Base-by-base conservation (phyloP, 257 asterid species). In the Scutellaria baicalensis region DNA sequence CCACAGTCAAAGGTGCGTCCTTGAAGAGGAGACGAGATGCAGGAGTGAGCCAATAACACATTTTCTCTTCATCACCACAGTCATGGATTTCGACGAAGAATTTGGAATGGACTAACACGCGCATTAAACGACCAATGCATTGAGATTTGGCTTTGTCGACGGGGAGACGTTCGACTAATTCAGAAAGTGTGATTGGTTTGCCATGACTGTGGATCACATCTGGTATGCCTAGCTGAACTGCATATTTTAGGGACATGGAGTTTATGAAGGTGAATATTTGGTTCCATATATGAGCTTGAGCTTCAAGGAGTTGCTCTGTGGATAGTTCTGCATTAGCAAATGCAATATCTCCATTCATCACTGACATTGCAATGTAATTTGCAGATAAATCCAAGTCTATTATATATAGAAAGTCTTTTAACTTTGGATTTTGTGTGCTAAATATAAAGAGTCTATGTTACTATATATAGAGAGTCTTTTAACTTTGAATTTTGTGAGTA, bases 271-370 rank as follows among this genome's bases (percentile, higher is more conserved):
- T 23, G 44, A 56, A 69, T 2, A 56, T 43, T 47, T 69, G 66
- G 47, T 56, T 69, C 66, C 66, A 56, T 4, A 69, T 36, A 42
- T 68, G 73, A 38, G 73, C 44, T 38, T 68, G 73, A 54, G 64
- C 74, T 2, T 69, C 57, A n/a, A 69, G 18, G 8, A 69, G 45
- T 2, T 68, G 17, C 21, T 68, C 7, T 23, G 56, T 42, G 12
- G 73, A 55, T 0, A 13, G 5, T 9, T 16, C 59, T 33, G 18
- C 52, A 44, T 63, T 23, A 13, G 31, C 44, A 43, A 11, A 35
- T 33, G 18, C 59, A 55, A 23, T 35, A 6, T 58, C 44, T n/a
- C 8, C 51, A 60, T 17, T 39, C 5, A 18, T 2, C 51, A 60
- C 2, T 5, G 36, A 50, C 66, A 60, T 59, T 35, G 11, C 16